Evolutionary conservation across 495 filamentous ascomycete species (phyloP).

Genomic region (Cenococcum geophilum): DNA sequence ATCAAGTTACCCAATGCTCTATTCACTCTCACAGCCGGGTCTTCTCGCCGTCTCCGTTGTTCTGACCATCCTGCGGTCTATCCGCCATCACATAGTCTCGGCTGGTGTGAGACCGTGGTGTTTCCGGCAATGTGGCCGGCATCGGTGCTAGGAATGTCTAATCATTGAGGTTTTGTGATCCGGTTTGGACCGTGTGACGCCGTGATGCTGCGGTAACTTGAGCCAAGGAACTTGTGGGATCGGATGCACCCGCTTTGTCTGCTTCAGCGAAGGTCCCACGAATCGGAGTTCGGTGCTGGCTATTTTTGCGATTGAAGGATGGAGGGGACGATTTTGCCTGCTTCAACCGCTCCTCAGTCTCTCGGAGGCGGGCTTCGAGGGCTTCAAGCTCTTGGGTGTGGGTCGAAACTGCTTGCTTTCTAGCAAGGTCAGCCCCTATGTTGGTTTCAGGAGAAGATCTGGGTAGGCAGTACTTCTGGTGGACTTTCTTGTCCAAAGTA

Average conservation of each 20-base stretch:
- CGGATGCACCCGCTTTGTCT: slow-evolving; percentile 16
- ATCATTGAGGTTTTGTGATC: not conserved
- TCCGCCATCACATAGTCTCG: slow-evolving; percentile 30
- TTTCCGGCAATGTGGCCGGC: slow-evolving; percentile 26
- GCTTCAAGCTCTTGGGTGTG: slow-evolving; percentile 76
- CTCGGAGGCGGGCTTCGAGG: slow-evolving; percentile 74
- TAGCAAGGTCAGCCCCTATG: slow-evolving; percentile 39
- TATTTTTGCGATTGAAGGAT: slow-evolving; percentile 17
- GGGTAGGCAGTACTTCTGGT: slow-evolving; percentile 65
- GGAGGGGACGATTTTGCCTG: slow-evolving; percentile 26
- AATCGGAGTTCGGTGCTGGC: slow-evolving; percentile 21
- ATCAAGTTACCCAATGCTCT: not conserved
- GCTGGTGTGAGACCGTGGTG: slow-evolving; percentile 23
- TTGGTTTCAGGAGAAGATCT: not conserved
- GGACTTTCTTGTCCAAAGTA: slow-evolving; percentile 67
- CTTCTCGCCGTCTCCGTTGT: slow-evolving; percentile 12
- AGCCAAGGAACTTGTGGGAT: slow-evolving; percentile 10
- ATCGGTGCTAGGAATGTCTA: not conserved
- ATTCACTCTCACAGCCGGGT: not conserved
- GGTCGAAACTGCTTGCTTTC: slow-evolving; percentile 62
- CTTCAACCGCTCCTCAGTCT: slow-evolving; percentile 77
- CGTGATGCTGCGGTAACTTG: slow-evolving; percentile 2
- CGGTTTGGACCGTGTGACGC: slow-evolving; percentile 6
- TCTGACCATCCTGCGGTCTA: slow-evolving; percentile 22
- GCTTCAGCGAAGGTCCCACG: slow-evolving; percentile 17